phyloP scores from a whole-genome alignment of 2,329 filamentous ascomycete genomes.

The Talaromyces funiculosus region DNA sequence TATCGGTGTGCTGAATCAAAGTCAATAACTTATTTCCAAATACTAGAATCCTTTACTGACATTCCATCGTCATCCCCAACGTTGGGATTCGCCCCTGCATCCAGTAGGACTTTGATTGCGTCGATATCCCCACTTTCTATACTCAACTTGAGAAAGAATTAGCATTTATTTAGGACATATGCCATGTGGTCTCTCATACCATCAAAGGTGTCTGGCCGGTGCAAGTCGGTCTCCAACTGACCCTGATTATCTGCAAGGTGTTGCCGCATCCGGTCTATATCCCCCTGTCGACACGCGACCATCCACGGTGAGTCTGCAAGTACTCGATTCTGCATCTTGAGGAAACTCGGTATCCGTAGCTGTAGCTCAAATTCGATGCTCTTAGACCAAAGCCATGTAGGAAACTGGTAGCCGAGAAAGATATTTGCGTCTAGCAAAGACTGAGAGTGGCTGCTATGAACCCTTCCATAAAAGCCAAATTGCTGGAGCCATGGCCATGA shows the following conservation, averaged over 20 bases:
- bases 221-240: neutral
- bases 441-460: neutral
- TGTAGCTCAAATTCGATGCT: neutral
- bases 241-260: neutral
- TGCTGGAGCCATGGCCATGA: neutral
- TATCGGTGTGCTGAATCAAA: neutral
- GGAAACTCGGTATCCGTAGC: neutral
- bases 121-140: neutral
- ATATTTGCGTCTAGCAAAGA: neutral
- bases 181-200: neutral
- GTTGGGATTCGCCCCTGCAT: neutral
- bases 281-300: neutral
- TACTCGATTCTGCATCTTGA: conserved; percentile 3
- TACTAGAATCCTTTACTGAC: neutral
- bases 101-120: neutral
- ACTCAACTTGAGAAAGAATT: neutral
- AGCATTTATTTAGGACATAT: neutral
- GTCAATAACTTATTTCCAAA: neutral
- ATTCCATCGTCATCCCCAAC: conserved; percentile 2
- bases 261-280: neutral
- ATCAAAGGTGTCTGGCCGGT: neutral
- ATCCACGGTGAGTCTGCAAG: neutral
- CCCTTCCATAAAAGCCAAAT: neutral
- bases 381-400: conserved; percentile 2
- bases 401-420: neutral